Evolutionary conservation across 1,284 basidiomycete genomes (phyloP).

Genomic region (Takashimella tepidaria): DNA sequence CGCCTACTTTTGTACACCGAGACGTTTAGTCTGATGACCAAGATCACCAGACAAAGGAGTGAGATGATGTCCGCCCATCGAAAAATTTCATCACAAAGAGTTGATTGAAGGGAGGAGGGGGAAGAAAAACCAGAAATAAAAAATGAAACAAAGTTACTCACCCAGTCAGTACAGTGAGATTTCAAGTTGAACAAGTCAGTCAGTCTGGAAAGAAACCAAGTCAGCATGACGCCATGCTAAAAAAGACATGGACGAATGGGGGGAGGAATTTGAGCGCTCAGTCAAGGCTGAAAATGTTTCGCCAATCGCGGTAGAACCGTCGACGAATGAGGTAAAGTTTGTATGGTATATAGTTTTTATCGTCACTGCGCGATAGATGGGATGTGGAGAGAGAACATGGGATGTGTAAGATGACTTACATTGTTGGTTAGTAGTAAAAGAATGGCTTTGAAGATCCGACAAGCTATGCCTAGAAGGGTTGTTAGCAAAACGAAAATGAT

Average conservation of each 20-base stretch:
- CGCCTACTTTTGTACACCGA: conserved; percentile 45
- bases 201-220: neutral
- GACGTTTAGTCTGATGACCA: conserved; percentile 31
- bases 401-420: neutral
- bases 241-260: too few relatives aligned
- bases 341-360: conserved; percentile 38
- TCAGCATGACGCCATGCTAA: neutral
- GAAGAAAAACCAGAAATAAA: too few relatives aligned
- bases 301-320: conserved; percentile 36
- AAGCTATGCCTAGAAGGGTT: conserved; percentile 8
- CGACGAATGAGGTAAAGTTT: conserved; percentile 46
- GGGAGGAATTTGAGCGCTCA: conserved; percentile 29
- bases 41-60: conserved; percentile 18
- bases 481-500: neutral
- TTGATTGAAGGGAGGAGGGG: neutral
- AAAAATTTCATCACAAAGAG: conserved; percentile 33
- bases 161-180: neutral
- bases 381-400: neutral
- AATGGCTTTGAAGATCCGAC: neutral
- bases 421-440: neutral
- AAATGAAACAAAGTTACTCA: neutral
- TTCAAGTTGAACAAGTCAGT: neutral
- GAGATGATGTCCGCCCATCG: conserved; percentile 46
- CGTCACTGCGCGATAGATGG: conserved; percentile 32
- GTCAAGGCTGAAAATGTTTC: conserved; percentile 47